Evolutionary conservation across 805 yeast species (phyloP).

Genomic region (Yamadazyma kitorensis): DNA sequence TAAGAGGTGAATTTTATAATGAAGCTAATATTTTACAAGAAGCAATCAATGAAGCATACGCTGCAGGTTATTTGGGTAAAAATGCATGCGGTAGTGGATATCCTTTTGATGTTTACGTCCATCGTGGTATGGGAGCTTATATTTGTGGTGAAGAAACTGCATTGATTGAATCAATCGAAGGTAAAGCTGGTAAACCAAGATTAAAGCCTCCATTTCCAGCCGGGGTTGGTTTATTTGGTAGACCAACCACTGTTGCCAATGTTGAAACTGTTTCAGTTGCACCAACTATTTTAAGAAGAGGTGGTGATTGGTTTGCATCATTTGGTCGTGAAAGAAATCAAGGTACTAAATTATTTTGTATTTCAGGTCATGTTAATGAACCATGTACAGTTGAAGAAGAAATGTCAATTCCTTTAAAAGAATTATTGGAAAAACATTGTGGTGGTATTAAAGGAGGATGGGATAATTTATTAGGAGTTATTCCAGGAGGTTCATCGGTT

Average conservation of each 20-base stretch:
- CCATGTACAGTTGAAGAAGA: slow-evolving; percentile 94
- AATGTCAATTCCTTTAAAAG: slow-evolving; percentile 85
- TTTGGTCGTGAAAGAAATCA: slow-evolving; percentile 84
- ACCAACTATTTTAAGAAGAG: slow-evolving; percentile 85
- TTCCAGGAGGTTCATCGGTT: slow-evolving; percentile 90
- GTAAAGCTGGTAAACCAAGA: slow-evolving; percentile 92
- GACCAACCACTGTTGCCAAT: slow-evolving; percentile 88
- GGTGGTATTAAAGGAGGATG: slow-evolving; percentile 92
- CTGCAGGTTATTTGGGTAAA: slow-evolving; percentile 75
- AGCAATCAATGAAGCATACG: slow-evolving; percentile 86
- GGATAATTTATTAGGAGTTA: slow-evolving; percentile 84
- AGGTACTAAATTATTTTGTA: slow-evolving; percentile 82
- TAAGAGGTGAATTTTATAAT: slow-evolving; percentile 86
- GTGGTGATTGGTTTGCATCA: slow-evolving; percentile 81
- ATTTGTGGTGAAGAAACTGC: slow-evolving; percentile 93
- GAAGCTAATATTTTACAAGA: slow-evolving; percentile 72
- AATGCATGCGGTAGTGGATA: slow-evolving; percentile 87
- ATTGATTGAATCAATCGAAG: slow-evolving; percentile 82
- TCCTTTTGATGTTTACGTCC: slow-evolving; percentile 78
- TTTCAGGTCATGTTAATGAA: slow-evolving; percentile 87
- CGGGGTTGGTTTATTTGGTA: slow-evolving; percentile 86
- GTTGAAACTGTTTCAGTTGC: slow-evolving; percentile 91
- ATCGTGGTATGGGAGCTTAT: slow-evolving; percentile 93
- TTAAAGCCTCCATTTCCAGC: slow-evolving; percentile 95
- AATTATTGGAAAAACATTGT: slow-evolving; percentile 82